A percentile compares a stretch with the other conserved stretches of the same genome.
These are phyloP conservation scores for Entophlyctis luteolus DNA, from an alignment of 192 early-diverging fungal genomes.

Conservation along the genomic window DNA sequence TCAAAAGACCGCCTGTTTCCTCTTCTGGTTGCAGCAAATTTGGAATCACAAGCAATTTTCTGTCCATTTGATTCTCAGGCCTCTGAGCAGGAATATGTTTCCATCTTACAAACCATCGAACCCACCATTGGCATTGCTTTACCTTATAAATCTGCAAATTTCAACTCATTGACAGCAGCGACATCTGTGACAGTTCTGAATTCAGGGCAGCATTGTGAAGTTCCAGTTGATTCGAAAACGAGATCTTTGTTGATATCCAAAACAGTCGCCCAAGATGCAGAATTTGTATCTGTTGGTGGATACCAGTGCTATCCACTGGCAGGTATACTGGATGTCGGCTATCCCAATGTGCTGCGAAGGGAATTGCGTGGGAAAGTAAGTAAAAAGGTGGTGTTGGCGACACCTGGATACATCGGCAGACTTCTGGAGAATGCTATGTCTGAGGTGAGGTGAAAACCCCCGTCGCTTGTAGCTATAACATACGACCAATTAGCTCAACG, in stretches of 20 bases:
- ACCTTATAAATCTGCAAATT: neutral
- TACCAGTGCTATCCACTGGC: neutral
- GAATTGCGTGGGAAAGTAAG: neutral
- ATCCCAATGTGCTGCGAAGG: neutral
- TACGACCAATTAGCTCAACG: neutral
- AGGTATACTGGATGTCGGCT: neutral
- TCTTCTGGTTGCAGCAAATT: too few relatives aligned
- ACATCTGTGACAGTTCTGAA: neutral
- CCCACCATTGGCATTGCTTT: neutral
- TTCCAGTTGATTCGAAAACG: slow-evolving; percentile 7
- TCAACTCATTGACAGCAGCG: neutral
- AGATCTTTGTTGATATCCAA: neutral
- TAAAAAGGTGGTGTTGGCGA: neutral
- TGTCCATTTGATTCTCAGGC: slow-evolving; percentile 5
- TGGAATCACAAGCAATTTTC: neutral
- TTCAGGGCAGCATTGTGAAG: neutral
- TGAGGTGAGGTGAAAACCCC: neutral
- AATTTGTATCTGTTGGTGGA: neutral
- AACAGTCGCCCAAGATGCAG: neutral
- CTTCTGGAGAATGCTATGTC: neutral
- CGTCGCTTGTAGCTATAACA: neutral
- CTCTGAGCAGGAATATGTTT: neutral
- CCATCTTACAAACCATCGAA: neutral
- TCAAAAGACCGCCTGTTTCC: neutral
- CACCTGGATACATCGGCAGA: neutral